Evolutionary conservation across 2,329 filamentous ascomycete species (phyloP).

Genomic region (Phoma sp.): DNA sequence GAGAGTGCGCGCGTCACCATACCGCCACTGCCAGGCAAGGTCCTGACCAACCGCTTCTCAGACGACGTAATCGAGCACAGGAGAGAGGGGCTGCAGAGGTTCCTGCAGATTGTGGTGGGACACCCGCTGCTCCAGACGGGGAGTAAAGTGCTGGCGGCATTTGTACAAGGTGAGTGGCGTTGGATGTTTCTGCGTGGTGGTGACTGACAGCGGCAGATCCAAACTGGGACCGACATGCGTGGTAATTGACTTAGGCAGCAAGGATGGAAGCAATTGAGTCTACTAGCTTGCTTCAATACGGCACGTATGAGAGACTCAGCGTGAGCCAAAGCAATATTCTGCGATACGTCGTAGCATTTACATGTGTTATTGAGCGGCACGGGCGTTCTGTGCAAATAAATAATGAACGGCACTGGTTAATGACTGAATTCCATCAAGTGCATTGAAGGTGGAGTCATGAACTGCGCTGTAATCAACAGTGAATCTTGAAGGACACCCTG

Average conservation of each 20-base stretch:
- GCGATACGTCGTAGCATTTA: conserved; percentile 20
- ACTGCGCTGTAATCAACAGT: background rate
- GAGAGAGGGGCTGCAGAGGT: conserved; percentile 88
- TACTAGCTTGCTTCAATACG: background rate
- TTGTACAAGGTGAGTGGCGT: conserved; percentile 81
- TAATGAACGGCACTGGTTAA: conserved; percentile 1
- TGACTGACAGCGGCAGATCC: conserved; percentile 62
- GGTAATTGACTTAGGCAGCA: conserved; percentile 25
- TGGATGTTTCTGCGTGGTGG: background rate
- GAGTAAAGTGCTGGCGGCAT: conserved; percentile 93
- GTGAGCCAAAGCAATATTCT: background rate
- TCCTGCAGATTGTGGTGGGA: conserved; percentile 95
- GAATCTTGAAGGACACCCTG: background rate
- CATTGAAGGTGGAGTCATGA: background rate
- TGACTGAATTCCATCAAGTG: conserved; percentile 1
- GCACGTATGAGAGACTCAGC: background rate
- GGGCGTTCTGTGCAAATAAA: conserved; percentile 25
- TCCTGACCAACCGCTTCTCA: conserved; percentile 97
- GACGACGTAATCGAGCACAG: conserved; percentile 98
- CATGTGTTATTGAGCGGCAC: conserved; percentile 32
- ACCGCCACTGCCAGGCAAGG: conserved; percentile 92
- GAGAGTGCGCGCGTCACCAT: conserved; percentile 95
- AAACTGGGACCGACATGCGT: conserved; percentile 76
- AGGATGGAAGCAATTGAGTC: background rate
- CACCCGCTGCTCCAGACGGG: conserved; percentile 97